Percentiles rank a stretch among this genome's conserved stretches.
Evolutionary conservation across 305 asterid species (phyloP).

Genomic region (Fraxinus velutina): DNA sequence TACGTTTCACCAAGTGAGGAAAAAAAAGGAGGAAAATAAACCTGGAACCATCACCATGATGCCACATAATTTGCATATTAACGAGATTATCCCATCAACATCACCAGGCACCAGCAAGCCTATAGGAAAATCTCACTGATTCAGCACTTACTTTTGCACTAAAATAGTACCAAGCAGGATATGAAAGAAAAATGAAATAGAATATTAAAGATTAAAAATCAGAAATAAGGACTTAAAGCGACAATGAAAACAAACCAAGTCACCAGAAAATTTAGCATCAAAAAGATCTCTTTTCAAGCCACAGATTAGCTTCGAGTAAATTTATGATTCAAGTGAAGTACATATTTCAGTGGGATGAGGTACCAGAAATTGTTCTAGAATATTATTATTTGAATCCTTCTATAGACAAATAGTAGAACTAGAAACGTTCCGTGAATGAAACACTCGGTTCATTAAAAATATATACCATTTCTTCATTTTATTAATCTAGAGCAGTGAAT

Average conservation of each 20-base stretch:
- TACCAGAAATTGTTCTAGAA: conserved; percentile 9
- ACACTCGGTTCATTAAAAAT: not conserved
- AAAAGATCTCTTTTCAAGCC: not conserved
- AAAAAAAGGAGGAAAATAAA: conserved; percentile 18
- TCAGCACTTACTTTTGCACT: conserved; percentile 25
- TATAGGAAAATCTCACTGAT: conserved; percentile 32
- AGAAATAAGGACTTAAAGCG: conserved; percentile 7
- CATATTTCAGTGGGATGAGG: conserved; percentile 7
- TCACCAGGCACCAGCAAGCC: conserved; percentile 45
- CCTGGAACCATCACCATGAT: conserved; percentile 75
- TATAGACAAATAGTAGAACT: not conserved
- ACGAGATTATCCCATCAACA: conserved; percentile 41
- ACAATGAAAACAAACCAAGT: not conserved
- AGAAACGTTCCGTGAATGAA: not conserved
- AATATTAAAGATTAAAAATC: not conserved
- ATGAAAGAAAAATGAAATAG: not conserved
- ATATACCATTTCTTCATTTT: not conserved
- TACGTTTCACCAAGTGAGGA: not conserved
- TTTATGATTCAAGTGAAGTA: not conserved
- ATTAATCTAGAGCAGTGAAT: not conserved
- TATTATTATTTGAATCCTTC: not conserved
- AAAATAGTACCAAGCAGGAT: conserved; percentile 14
- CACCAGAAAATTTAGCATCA: not conserved
- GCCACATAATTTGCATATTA: conserved; percentile 69
- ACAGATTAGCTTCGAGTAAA: not conserved